Conservation (phyloP, 2,329 filamentous ascomycete genomes). For the Fusarium paranaense region DNA sequence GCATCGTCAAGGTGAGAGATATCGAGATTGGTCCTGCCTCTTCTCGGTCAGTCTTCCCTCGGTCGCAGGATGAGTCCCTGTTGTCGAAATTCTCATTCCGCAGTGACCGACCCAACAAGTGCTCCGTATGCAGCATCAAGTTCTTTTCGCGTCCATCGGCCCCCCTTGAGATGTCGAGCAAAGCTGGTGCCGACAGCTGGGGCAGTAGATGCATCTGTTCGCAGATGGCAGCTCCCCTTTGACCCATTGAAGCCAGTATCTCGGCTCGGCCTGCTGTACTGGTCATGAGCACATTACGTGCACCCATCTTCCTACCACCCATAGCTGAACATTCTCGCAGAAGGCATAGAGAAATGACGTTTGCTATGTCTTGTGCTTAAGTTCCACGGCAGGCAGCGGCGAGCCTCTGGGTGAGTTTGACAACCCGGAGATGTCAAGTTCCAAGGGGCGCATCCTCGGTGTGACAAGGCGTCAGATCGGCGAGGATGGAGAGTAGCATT, state of each 20-base stretch:
- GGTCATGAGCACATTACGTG: background rate
- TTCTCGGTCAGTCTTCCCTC: background rate
- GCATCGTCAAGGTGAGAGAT: conserved; percentile 27
- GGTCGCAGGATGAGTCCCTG: background rate
- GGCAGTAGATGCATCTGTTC: background rate
- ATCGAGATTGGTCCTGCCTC: conserved; percentile 4
- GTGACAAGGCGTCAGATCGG: conserved; percentile 6
- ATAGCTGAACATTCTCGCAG: background rate
- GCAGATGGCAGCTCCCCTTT: background rate
- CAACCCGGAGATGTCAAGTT: conserved; percentile 6
- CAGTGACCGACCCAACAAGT: background rate
- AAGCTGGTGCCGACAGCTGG: background rate
- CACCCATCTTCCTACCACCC: background rate
- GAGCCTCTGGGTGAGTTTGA: conserved; percentile 15
- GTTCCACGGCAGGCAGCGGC: conserved; percentile 36
- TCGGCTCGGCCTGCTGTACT: background rate
- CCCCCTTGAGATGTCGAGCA: conserved; percentile 16
- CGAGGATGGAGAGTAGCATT: background rate
- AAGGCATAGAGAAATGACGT: background rate
- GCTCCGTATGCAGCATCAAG: background rate
- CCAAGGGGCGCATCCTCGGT: background rate
- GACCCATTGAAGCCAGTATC: background rate
- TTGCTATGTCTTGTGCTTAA: conserved; percentile 11
- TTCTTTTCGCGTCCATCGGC: background rate
- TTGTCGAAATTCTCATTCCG: background rate